Evolutionary conservation across 139 green algal genomes (phyloP), one percentile per base, ranked within the genome.

Genomic region (Closterium sp.): DNA sequence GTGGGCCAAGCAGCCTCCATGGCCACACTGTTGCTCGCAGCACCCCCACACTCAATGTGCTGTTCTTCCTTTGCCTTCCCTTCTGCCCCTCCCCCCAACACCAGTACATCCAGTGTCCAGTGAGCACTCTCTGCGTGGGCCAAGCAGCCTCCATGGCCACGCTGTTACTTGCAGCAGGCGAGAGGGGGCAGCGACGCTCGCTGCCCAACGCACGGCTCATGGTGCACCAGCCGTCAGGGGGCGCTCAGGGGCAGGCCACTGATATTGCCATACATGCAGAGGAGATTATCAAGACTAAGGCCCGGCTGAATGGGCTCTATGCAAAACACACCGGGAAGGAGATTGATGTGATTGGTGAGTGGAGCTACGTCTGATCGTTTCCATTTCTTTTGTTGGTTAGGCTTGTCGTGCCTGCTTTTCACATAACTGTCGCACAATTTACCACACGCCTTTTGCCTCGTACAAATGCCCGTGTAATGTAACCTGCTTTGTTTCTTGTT

Each of bases 181-280:
- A 95, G n/a, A 79, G 90, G 17, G 97, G 97, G 0, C 92, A 98
- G 31, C 91, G 98, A 1, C 93, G 92, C 28, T 96, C 94, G 31
- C 95, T 99, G 42, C 98, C 98, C 22, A 97, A 99, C 95, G 93
- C 96, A 22, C 95, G 98, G 28, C 96, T 99, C 91, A 99, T 99
- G 98, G 89, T 99, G 89, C 98, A 99, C 93, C 98, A 99, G 94
- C 95, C 95, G 34, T 93, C 50, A 24, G 93, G 94, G 7, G 95
- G 94, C 21, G 90, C 90, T 32, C 95, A 97, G 96, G 98, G 98
- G 29, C 97, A 98, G 95, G 97, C 97, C 0, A 96, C 84, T 0
- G 98, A 99, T 94, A 98, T 99, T 73, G 95, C 96, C 17, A 99
- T 99, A 32, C 95, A 97, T 0, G 98, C 98, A 0, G 93, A 97